Base-by-base conservation (phyloP, 106 monocot genomes). In the Platanthera guangdongensis region DNA sequence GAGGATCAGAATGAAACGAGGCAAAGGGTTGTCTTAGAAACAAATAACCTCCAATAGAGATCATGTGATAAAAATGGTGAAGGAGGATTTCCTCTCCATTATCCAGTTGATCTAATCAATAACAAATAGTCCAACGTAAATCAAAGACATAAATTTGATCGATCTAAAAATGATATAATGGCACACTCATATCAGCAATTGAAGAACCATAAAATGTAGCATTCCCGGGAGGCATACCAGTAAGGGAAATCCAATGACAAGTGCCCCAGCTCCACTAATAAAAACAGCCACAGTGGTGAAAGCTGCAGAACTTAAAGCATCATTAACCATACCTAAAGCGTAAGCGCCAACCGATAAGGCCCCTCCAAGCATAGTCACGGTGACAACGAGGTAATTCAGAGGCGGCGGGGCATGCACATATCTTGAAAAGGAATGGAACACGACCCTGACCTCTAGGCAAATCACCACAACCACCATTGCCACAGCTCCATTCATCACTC, bases 331-430 rank as follows among this genome's bases (percentile, higher is more conserved):
- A 14, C 94, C 99, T 62, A 90, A 82, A 25, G 86, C 88, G 83
- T 85, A 93, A 47, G 90, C 89, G 47, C 94, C 99, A 1, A 73
- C 80, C 3, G 84, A 82, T 39, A 74, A 74, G 1, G 94, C 78
- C 9, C 94, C 92, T 14, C 99, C 99, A 50, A 99, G 92, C 94
- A 99, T 94, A 15, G 84, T 83, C 9, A 94, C 80, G n/a, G 94
- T 99, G 64, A 99, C 99, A 12, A 99, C 92, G 8, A 99, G 73
- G 80, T 92, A 94, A 75, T 92, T 94, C 73, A 99, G 49, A n/a
- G 94, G 99, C 0, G 99, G 92, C 13, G 99, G 88, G 2, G 83
- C 94, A 74, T 99, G 99, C 82, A 99, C 52, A 74, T 99, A 99
- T 71, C 80, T 84, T 22, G 85, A 89, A 75, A 99, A 99, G 13